Base-by-base conservation (phyloP, 768 basidiomycete genomes). In the Xerocomellus dryophilus region DNA sequence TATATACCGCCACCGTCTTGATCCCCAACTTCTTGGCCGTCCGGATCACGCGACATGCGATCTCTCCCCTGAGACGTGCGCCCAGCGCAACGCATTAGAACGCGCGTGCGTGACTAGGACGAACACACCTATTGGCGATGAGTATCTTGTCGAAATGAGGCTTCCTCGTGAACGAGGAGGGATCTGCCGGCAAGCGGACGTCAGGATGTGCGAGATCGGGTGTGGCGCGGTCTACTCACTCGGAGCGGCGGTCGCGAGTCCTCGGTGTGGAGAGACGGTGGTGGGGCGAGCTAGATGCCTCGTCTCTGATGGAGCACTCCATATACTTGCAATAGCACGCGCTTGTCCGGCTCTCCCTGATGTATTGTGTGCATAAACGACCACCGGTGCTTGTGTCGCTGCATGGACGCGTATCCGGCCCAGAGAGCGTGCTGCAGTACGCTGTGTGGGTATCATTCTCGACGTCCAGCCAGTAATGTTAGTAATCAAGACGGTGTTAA, bases 31-130 rank as follows among this genome's bases (percentile, higher is more conserved):
- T 89, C 69, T 78, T 84, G 3, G 92, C 91, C 0, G 94, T 96
- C 23, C 90, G 85, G 51, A 96, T 96, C 41, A 98, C 91, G 18
- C 94, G 86, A 69, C 95, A 97, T 6, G 94, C 93, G 58, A 98
- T 98, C 72, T 98, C 94, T 43, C 94, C 94, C 70, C 93, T 96
- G 57, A 14, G 34, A 43, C 3, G 27, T 2, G 50, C 5, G 18
- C 55, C 15, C 41, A 32, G 18, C 54, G 14, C 44, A 42, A 21
- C 53, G 11, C 43, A 36, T 34, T 20, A 52, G 34, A 25, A 41
- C 12, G 11, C 38, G 11, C 31, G 23, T 11, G 25, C 12, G 7
- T 8, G 39, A 36, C 8, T 2, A 4, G 15, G 6, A 8, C 7
- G 14, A 29, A 23, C 45, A 35, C 46, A 75, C 93, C 93, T 76